These are phyloP conservation scores for Macadamia tetraphylla DNA, from an alignment of 164 flowering plant species.

Conservation along the genomic window DNA sequence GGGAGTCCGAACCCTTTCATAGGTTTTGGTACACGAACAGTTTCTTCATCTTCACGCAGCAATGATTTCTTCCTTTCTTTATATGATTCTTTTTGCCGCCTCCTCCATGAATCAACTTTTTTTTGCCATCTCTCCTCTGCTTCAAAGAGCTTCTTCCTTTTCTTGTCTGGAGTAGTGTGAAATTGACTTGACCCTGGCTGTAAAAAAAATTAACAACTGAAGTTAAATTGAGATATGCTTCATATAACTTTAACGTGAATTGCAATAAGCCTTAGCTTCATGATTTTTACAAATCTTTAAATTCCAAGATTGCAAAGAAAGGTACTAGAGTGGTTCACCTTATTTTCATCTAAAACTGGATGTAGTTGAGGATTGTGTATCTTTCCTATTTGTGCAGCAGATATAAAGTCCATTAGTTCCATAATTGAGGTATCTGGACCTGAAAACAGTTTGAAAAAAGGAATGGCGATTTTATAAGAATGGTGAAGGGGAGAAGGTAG, in stretches of 20 bases:
- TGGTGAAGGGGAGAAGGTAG: too few species aligned
- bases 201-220: too few species aligned
- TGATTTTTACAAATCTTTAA: too few species aligned
- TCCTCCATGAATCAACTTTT: not conserved
- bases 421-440: slow-evolving; percentile 8
- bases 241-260: too few species aligned
- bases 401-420: slow-evolving; percentile 10
- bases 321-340: not conserved
- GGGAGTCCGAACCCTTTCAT: slow-evolving; percentile 40
- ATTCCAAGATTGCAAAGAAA: too few species aligned
- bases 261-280: too few species aligned
- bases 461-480: too few species aligned
- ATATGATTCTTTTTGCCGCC: not conserved
- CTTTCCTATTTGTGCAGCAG: slow-evolving; percentile 8
- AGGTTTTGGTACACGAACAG: slow-evolving; percentile 10
- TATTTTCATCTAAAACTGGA: not conserved
- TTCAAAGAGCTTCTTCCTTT: slow-evolving; percentile 6
- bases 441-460: slow-evolving; percentile 1
- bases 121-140: slow-evolving; percentile 9
- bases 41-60: slow-evolving; percentile 1
- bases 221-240: too few species aligned
- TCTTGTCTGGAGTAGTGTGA: not conserved
- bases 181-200: too few species aligned
- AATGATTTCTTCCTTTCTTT: not conserved
- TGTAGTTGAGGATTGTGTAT: not conserved